phyloP scores from a whole-genome alignment of 768 basidiomycete species.

The Leccinum disarticulatum region DNA sequence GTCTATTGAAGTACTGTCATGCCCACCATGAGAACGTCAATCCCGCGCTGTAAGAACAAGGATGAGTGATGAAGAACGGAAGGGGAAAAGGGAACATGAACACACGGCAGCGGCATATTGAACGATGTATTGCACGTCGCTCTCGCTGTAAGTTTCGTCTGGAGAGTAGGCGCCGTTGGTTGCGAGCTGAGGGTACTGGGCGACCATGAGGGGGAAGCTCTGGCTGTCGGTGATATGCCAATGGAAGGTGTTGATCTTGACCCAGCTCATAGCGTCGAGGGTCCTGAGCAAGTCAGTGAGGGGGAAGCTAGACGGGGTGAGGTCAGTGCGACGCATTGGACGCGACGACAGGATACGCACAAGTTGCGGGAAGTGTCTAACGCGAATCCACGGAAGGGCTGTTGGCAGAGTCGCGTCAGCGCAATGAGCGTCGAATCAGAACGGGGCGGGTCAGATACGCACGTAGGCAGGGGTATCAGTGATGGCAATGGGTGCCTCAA shows the following conservation, averaged over 20 bases:
- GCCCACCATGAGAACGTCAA: constrained; percentile 61
- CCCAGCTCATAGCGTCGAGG: constrained; percentile 52
- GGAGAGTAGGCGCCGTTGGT: constrained; percentile 66
- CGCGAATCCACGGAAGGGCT: constrained; percentile 42
- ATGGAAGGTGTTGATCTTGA: constrained; percentile 70
- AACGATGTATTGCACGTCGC: constrained; percentile 59
- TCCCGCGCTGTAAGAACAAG: constrained; percentile 50
- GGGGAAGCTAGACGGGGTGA: constrained; percentile 34
- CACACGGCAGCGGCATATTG: constrained; percentile 69
- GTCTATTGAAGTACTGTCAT: background rate
- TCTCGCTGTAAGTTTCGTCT: constrained; percentile 48
- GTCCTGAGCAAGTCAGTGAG: constrained; percentile 41
- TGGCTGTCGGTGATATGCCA: constrained; percentile 88
- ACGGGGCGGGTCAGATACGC: background rate
- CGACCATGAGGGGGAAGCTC: constrained; percentile 71
- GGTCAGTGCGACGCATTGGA: background rate
- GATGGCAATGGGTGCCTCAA: constrained; percentile 42
- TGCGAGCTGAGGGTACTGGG: constrained; percentile 59
- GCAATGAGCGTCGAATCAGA: background rate
- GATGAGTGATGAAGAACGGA: background rate
- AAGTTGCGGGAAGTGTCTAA: constrained; percentile 50
- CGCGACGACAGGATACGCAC: constrained; percentile 23
- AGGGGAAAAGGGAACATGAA: constrained; percentile 4
- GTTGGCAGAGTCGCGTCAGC: background rate
- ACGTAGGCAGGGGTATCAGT: constrained; percentile 50